A percentile compares a stretch with the other conserved stretches of the same genome.
phyloP scores from a whole-genome alignment of 2,329 filamentous ascomycete species.

The Coniochaeta prunicola region DNA sequence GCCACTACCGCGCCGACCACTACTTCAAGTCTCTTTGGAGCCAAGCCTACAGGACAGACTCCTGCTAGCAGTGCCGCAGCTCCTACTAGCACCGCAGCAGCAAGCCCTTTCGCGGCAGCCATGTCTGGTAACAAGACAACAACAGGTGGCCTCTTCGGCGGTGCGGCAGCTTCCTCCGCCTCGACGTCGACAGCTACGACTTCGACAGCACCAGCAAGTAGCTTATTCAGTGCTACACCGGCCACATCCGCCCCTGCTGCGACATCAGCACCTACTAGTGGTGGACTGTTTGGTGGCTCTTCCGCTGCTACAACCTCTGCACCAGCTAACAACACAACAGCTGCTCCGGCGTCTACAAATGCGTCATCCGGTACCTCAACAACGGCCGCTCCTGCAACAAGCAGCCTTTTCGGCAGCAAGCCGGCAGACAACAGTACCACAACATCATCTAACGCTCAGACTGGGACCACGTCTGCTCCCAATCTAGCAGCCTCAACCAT shows the following conservation, averaged over 20 bases:
- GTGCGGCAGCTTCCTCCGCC: constrained; percentile 13
- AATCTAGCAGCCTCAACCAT: constrained; percentile 65
- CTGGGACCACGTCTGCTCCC: constrained; percentile 10
- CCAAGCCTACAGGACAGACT: constrained; percentile 6
- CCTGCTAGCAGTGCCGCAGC: constrained; percentile 11
- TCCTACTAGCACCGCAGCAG: constrained; percentile 7
- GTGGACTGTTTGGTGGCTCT: constrained; percentile 23
- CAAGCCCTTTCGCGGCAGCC: constrained; percentile 7
- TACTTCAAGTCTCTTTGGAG: constrained; percentile 6
- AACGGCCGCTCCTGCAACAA: constrained; percentile 4
- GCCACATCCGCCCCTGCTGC: constrained; percentile 18
- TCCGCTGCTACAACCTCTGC: constrained; percentile 22
- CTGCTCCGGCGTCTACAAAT: background rate
- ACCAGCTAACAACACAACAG: constrained; percentile 18
- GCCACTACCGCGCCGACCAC: background rate
- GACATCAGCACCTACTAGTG: constrained; percentile 12
- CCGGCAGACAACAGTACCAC: background rate
- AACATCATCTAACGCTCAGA: constrained; percentile 3
- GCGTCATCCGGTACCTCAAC: constrained; percentile 7
- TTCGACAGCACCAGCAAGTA: constrained; percentile 14
- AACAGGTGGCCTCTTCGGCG: constrained; percentile 16
- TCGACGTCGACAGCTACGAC: constrained; percentile 18
- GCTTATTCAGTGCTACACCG: constrained; percentile 14
- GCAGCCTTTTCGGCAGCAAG: constrained; percentile 3
- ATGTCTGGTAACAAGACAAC: constrained; percentile 5